Evolutionary conservation across 768 basidiomycete genomes (phyloP).

Genomic region (Ramaria sp.): DNA sequence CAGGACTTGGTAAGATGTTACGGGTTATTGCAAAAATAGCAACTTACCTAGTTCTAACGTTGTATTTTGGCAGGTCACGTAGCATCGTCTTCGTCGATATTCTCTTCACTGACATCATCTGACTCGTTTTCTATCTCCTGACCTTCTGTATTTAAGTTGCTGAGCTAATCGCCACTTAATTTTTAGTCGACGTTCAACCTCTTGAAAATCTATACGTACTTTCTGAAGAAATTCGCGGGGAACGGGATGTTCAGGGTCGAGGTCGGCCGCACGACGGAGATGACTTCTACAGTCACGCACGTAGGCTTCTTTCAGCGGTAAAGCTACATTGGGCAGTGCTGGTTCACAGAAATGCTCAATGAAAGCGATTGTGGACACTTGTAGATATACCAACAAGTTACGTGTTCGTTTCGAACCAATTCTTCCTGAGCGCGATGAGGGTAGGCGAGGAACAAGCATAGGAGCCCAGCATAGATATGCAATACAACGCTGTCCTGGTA

Average conservation of each 20-base stretch:
- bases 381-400: not conserved
- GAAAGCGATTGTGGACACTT: not conserved
- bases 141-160: not conserved
- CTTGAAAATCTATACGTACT: conserved; percentile 25
- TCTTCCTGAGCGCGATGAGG: conserved; percentile 6
- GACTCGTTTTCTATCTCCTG: conserved; percentile 1
- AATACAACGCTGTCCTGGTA: conserved; percentile 73
- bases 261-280: conserved; percentile 8
- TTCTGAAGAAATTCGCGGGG: conserved; percentile 42
- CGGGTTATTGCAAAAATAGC: too few relatives aligned
- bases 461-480: conserved; percentile 74
- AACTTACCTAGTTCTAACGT: not conserved
- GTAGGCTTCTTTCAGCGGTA: not conserved
- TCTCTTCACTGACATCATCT: not conserved
- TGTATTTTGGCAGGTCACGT: not conserved
- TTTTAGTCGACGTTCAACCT: not conserved
- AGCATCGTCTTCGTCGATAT: not conserved
- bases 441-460: conserved; percentile 37
- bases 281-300: not conserved
- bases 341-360: not conserved
- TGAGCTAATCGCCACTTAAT: not conserved
- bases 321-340: not conserved
- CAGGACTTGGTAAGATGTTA: too few relatives aligned
- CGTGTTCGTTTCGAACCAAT: not conserved
- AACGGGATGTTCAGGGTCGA: conserved; percentile 49